phyloP scores from a whole-genome alignment of 2,329 filamentous ascomycete species.

The Penicillium sclerotigenum region DNA sequence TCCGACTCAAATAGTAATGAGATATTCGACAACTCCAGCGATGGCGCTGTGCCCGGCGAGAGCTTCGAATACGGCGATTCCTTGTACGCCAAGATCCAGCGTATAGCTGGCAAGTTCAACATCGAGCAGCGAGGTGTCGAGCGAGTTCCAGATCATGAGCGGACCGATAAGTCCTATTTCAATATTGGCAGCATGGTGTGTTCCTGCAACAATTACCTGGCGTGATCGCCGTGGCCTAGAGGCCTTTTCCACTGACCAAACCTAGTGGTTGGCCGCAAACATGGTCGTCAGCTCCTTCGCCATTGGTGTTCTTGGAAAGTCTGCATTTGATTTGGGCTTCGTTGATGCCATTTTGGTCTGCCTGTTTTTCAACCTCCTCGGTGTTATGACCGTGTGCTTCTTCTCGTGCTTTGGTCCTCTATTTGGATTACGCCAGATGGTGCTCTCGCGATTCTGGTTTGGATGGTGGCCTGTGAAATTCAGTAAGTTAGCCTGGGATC shows the following conservation, averaged over 20 bases:
- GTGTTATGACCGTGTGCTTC: conserved; percentile 69
- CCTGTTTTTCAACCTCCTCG: conserved; percentile 72
- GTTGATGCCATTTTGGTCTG: conserved; percentile 69
- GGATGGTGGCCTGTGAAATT: conserved; percentile 69
- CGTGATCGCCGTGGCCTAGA: conserved; percentile 4
- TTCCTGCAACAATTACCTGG: conserved; percentile 18
- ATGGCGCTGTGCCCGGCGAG: conserved; percentile 55
- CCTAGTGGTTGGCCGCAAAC: conserved; percentile 72
- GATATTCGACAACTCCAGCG: conserved; percentile 13
- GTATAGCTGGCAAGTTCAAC: conserved; percentile 61
- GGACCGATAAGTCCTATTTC: conserved; percentile 61
- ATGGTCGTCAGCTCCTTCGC: conserved; percentile 75
- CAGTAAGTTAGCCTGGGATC: conserved; percentile 44
- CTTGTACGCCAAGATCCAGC: conserved; percentile 58
- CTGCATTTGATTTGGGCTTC: conserved; percentile 68
- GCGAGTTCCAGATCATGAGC: conserved; percentile 67
- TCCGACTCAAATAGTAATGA: conserved; percentile 32
- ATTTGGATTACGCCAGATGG: conserved; percentile 76
- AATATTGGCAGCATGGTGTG: conserved; percentile 71
- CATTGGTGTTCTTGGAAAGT: conserved; percentile 67
- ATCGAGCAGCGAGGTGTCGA: conserved; percentile 75
- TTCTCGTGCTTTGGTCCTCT: conserved; percentile 73
- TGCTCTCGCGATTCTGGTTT: conserved; percentile 74
- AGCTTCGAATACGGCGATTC: conserved; percentile 57
- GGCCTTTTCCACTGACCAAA: conserved; percentile 25